These are phyloP conservation scores for Mycena vitilis DNA, from an alignment of 768 basidiomycete species.

Conservation along the genomic window DNA sequence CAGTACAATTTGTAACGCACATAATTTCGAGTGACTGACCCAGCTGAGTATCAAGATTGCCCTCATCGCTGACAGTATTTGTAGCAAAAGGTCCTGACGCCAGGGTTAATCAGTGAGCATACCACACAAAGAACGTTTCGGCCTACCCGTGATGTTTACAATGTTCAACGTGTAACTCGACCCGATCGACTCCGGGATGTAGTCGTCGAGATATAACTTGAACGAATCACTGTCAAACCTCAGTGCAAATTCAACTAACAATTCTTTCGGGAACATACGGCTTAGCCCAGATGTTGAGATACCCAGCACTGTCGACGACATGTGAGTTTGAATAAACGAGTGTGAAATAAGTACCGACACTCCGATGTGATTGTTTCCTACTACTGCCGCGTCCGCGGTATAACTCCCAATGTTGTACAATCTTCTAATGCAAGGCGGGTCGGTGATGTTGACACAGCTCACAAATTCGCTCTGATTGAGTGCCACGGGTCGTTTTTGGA, in stretches of 20 bases:
- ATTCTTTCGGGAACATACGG: conserved; percentile 2
- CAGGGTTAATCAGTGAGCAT: not conserved
- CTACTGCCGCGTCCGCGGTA: conserved; percentile 40
- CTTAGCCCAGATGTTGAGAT: conserved; percentile 48
- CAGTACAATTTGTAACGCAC: conserved; percentile 32
- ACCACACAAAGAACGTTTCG: not conserved
- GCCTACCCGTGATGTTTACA: conserved; percentile 49
- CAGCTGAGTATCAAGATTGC: conserved; percentile 58
- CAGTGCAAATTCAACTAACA: conserved; percentile 22
- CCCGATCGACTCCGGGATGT: conserved; percentile 44
- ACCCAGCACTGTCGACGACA: conserved; percentile 38
- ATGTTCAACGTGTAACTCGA: conserved; percentile 53
- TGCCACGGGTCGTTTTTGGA: conserved; percentile 22
- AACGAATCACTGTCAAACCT: conserved; percentile 47
- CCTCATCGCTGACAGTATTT: conserved; percentile 33
- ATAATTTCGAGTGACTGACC: conserved; percentile 52
- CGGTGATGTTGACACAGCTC: conserved; percentile 46
- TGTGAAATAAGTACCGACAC: conserved; percentile 37
- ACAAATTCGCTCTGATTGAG: conserved; percentile 42
- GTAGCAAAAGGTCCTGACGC: conserved; percentile 23
- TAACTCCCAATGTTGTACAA: conserved; percentile 49
- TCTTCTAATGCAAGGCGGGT: conserved; percentile 52
- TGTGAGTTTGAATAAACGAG: not conserved
- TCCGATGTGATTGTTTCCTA: conserved; percentile 49
- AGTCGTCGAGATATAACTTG: conserved; percentile 44